Conservation (phyloP, 1,139 yeast species). For the Wickerhamiella pararugosa region DNA sequence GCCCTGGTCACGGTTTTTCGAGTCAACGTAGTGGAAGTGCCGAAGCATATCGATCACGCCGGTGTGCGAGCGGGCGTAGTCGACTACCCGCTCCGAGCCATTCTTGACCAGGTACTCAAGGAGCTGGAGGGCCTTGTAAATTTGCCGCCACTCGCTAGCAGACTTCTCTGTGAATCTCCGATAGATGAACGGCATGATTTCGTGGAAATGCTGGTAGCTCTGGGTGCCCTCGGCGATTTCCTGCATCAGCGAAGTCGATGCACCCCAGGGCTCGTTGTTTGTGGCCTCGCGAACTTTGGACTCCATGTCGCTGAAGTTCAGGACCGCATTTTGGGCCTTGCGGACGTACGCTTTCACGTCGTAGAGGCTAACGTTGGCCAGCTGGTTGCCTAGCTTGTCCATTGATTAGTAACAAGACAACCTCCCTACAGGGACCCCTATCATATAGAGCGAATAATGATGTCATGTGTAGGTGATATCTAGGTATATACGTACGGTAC, state of each 20-base stretch:
- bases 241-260: conserved; percentile 76
- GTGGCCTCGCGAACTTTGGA: conserved; percentile 96
- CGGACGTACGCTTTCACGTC: conserved; percentile 97
- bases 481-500: no score
- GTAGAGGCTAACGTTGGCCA: conserved; percentile 73
- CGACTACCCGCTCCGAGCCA: conserved; percentile 90
- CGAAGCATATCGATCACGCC: conserved; percentile 78
- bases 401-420: conserved; percentile 20
- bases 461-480: no score
- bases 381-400: conserved; percentile 56
- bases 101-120: conserved; percentile 81
- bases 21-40: conserved; percentile 85
- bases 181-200: conserved; percentile 33
- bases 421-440: no score
- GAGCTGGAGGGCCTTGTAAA: conserved; percentile 81
- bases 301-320: conserved; percentile 91
- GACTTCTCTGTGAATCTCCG: conserved; percentile 82
- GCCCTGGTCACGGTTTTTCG: conserved; percentile 94
- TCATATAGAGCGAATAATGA: no score
- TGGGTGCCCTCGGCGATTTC: conserved; percentile 92
- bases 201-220: conserved; percentile 34
- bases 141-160: conserved; percentile 97
- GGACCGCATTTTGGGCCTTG: conserved; percentile 89
- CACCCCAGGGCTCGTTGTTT: conserved; percentile 99
- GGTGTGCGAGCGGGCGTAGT: conserved; percentile 77